Percentiles rank a stretch among this genome's conserved stretches.
Evolutionary conservation across 768 basidiomycete species (phyloP).

Genomic region (Tulasnella sp.): DNA sequence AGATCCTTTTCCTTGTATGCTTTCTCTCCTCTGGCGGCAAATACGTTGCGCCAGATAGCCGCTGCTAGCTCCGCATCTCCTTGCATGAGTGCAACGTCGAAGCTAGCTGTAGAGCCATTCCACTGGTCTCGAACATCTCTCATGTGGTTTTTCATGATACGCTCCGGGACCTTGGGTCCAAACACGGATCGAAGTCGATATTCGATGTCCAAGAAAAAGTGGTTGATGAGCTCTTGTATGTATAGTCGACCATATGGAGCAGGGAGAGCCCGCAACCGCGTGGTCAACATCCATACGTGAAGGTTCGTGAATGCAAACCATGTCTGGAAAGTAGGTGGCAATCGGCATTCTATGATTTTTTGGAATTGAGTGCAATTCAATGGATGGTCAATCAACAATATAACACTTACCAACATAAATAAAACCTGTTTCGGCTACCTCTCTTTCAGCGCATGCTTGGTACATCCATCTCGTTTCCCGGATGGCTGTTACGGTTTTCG

Average conservation of each 20-base stretch:
- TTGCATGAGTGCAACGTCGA: slow-evolving; percentile 63
- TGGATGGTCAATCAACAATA: not conserved
- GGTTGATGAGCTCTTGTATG: slow-evolving; percentile 75
- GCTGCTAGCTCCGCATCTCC: slow-evolving; percentile 76
- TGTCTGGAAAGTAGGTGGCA: slow-evolving; percentile 90
- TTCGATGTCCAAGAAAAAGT: slow-evolving; percentile 91
- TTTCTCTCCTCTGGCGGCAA: slow-evolving; percentile 56
- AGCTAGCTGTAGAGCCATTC: slow-evolving; percentile 64
- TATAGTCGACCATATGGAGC: slow-evolving; percentile 49
- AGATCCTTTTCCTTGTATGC: slow-evolving; percentile 21
- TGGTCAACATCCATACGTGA: slow-evolving; percentile 82
- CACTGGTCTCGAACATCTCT: slow-evolving; percentile 77
- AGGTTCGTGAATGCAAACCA: slow-evolving; percentile 93
- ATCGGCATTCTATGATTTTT: slow-evolving; percentile 46
- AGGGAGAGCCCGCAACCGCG: slow-evolving; percentile 75
- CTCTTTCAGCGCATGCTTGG: slow-evolving; percentile 29
- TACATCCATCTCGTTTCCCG: slow-evolving; percentile 31
- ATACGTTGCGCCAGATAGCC: slow-evolving; percentile 83
- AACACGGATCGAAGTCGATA: slow-evolving; percentile 74
- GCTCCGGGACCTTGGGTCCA: slow-evolving; percentile 61
- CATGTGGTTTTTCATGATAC: slow-evolving; percentile 75
- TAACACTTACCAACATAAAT: slow-evolving; percentile 31
- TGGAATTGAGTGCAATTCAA: not conserved
- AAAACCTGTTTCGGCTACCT: slow-evolving; percentile 28
- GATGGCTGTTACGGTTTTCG: slow-evolving; percentile 29